A percentile compares a stretch with the other conserved stretches of the same genome.
phyloP scores from a whole-genome alignment of 495 filamentous ascomycete genomes.

The Penicillium taxi region DNA sequence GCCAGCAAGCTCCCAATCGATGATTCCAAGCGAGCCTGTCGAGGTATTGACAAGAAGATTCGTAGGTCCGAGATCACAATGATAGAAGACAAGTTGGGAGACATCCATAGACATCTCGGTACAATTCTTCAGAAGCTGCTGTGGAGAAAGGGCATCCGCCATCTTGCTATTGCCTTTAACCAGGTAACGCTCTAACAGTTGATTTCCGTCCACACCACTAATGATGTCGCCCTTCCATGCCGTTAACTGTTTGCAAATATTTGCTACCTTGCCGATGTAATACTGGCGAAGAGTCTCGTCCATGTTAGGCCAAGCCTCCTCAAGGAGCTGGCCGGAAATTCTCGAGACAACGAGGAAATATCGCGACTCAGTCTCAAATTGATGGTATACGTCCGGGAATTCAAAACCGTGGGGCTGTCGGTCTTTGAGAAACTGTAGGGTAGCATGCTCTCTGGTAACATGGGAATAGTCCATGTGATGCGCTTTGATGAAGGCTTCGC shows the following conservation, averaged over 20 bases:
- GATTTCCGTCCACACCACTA: slow-evolving; percentile 6
- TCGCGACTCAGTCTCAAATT: slow-evolving; percentile 4
- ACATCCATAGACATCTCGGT: slow-evolving; percentile 21
- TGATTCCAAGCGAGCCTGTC: slow-evolving; percentile 22
- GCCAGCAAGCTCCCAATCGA: slow-evolving; percentile 30
- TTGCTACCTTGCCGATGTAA: slow-evolving; percentile 6
- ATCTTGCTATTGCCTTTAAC: slow-evolving; percentile 3
- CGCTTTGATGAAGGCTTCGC: slow-evolving; percentile 9
- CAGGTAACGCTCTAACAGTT: slow-evolving; percentile 5
- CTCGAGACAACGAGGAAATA: slow-evolving; percentile 7
- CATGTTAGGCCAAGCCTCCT: slow-evolving; percentile 9
- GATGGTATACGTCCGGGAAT: slow-evolving; percentile 1
- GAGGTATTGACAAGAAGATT: slow-evolving; percentile 24
- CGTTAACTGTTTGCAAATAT: slow-evolving; percentile 5
- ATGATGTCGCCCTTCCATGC: slow-evolving; percentile 3
- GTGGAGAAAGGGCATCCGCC: slow-evolving; percentile 3
- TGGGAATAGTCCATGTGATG: slow-evolving; percentile 6
- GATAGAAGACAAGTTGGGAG: slow-evolving; percentile 27
- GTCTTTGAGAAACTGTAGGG: slow-evolving; percentile 8
- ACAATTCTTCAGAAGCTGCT: slow-evolving; percentile 7
- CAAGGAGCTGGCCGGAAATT: slow-evolving; percentile 6
- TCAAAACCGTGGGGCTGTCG: slow-evolving; percentile 3
- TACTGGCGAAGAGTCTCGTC: slow-evolving; percentile 6
- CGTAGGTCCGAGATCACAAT: slow-evolving; percentile 26
- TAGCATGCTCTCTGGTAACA: slow-evolving; percentile 6